Percentiles rank a stretch among this genome's conserved stretches.
These are phyloP conservation scores for Gynostemma pentaphyllum DNA, from an alignment of 306 rosid species.

Conservation along the genomic window DNA sequence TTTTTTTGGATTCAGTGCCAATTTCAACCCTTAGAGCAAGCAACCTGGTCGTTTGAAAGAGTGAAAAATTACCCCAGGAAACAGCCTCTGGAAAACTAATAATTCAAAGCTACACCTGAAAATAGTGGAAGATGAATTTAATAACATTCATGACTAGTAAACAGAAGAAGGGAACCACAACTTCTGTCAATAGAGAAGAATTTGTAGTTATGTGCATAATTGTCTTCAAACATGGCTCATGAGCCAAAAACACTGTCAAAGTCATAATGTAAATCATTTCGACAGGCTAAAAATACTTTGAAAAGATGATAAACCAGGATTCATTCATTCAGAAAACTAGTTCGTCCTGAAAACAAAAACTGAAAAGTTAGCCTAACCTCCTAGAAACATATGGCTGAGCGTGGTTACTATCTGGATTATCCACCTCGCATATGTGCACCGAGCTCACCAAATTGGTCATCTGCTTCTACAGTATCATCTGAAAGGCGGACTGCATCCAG, in stretches of 20 bases:
- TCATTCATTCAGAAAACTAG: not conserved
- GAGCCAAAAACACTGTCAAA: not conserved
- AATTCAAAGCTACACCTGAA: not conserved
- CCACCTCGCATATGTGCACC: conserved; percentile 99
- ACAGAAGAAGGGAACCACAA: not conserved
- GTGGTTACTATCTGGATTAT: conserved; percentile 20
- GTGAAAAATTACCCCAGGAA: not conserved
- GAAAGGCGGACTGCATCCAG: conserved; percentile 89
- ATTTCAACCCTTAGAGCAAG: not conserved
- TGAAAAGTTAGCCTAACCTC: conserved; percentile 10
- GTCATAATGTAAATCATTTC: not conserved
- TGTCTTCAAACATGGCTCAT: not conserved
- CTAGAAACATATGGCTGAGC: conserved; percentile 1
- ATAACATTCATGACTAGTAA: not conserved
- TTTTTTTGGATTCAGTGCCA: too few relatives aligned
- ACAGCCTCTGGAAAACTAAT: not conserved
- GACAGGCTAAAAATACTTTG: not conserved
- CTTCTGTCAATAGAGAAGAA: too few relatives aligned
- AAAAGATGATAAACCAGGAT: not conserved
- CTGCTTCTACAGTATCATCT: conserved; percentile 86
- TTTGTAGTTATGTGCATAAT: too few relatives aligned
- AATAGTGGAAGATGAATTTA: not conserved
- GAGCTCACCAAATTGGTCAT: conserved; percentile 91
- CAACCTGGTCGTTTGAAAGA: not conserved
- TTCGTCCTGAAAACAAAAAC: not conserved